These are phyloP conservation scores for Decorospora gaudefroyi DNA, from an alignment of 2,329 filamentous ascomycete species.

Conservation along the genomic window DNA sequence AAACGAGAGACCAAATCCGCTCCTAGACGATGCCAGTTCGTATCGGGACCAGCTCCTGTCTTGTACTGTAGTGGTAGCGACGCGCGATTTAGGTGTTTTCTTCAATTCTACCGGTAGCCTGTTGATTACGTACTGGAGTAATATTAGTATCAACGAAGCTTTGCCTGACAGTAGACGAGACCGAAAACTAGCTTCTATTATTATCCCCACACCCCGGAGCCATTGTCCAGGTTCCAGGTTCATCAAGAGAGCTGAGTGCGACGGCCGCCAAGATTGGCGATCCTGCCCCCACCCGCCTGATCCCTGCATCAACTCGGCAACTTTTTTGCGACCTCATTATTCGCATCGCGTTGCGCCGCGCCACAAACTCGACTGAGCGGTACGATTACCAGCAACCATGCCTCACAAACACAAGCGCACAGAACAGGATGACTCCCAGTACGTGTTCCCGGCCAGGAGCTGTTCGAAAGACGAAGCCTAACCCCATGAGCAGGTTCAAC, in stretches of 20 bases:
- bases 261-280: conserved; percentile 3
- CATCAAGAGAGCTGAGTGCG: background rate
- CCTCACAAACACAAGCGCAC: conserved; percentile 85
- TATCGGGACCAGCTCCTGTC: too few relatives aligned
- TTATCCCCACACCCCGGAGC: too few relatives aligned
- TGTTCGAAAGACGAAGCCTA: background rate
- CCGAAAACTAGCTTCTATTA: too few relatives aligned
- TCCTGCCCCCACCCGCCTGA: conserved; percentile 5
- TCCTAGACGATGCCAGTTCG: too few relatives aligned
- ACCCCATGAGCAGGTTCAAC: conserved; percentile 57
- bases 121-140: too few relatives aligned
- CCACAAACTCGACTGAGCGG: too few relatives aligned
- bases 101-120: too few relatives aligned
- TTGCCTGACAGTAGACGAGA: too few relatives aligned
- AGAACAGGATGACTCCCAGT: conserved; percentile 49
- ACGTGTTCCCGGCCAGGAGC: conserved; percentile 16
- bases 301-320: conserved; percentile 12
- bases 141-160: too few relatives aligned
- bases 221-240: background rate
- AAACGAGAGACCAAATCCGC: too few relatives aligned
- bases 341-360: background rate
- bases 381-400: conserved; percentile 62
- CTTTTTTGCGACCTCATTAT: conserved; percentile 15
- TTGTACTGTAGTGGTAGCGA: too few relatives aligned
- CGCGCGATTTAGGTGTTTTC: too few relatives aligned